Evolutionary conservation across 805 yeast genomes (phyloP).

Genomic region (Lipomyces sp.): DNA sequence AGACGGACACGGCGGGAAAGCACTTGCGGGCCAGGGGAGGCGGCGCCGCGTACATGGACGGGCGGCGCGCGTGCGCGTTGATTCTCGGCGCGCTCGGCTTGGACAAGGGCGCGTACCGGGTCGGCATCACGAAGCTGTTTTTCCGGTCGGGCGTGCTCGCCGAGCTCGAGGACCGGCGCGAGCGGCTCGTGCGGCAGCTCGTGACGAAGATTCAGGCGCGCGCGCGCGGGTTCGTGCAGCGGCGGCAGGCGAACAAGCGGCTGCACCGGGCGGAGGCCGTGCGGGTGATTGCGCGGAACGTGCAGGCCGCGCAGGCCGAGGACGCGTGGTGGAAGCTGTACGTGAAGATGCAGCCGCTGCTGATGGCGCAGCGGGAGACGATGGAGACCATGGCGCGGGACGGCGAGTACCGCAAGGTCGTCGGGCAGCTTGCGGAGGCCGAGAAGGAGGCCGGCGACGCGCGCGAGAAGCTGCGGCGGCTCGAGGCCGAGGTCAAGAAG

Average conservation of each 20-base stretch:
- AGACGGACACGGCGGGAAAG: constrained; percentile 25
- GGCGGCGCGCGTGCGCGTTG: constrained; percentile 65
- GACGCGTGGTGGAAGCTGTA: constrained; percentile 81
- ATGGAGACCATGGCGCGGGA: constrained; percentile 40
- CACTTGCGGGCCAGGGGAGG: neutral
- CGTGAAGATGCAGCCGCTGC: constrained; percentile 67
- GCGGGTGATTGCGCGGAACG: constrained; percentile 59
- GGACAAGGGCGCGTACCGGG: constrained; percentile 56
- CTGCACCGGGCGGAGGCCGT: constrained; percentile 69
- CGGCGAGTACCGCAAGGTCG: constrained; percentile 25
- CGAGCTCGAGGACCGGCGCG: constrained; percentile 72
- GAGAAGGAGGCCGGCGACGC: constrained; percentile 35
- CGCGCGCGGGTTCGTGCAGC: constrained; percentile 59
- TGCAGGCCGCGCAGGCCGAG: constrained; percentile 45
- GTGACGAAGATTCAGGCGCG: constrained; percentile 62
- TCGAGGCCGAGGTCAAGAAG: constrained; percentile 34
- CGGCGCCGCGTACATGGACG: constrained; percentile 39
- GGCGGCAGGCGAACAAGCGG: constrained; percentile 47
- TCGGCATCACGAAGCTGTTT: constrained; percentile 70
- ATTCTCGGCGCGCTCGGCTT: constrained; percentile 62
- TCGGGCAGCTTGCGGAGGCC: constrained; percentile 36
- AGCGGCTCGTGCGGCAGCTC: constrained; percentile 53
- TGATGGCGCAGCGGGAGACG: constrained; percentile 61
- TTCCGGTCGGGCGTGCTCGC: constrained; percentile 78
- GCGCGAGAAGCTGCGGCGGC: constrained; percentile 31